Evolutionary conservation across 2,329 filamentous ascomycete species (phyloP).

Genomic region (Penicillium sp.): DNA sequence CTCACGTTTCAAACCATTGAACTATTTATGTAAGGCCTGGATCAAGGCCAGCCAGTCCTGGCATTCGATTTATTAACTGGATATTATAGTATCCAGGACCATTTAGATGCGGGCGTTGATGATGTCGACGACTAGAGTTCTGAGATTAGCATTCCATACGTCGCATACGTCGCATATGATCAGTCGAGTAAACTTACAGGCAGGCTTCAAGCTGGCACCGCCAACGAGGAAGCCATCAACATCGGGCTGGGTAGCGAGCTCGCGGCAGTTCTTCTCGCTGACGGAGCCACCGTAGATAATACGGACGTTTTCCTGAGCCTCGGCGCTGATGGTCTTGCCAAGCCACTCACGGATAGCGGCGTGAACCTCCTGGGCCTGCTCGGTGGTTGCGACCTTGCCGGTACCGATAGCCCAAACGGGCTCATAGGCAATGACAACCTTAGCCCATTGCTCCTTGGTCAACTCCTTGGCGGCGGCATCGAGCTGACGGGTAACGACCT

Average conservation of each 20-base stretch:
- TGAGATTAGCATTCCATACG: slow-evolving; percentile 10
- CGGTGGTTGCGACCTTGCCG: slow-evolving; percentile 84
- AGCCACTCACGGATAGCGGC: slow-evolving; percentile 90
- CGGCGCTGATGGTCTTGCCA: slow-evolving; percentile 69
- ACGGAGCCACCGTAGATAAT: slow-evolving; percentile 97
- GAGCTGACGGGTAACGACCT: slow-evolving; percentile 73
- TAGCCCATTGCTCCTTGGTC: slow-evolving; percentile 78
- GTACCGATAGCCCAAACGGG: slow-evolving; percentile 94
- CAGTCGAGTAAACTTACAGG: slow-evolving; percentile 63
- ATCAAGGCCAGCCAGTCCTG: slow-evolving; percentile 14
- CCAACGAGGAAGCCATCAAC: slow-evolving; percentile 98
- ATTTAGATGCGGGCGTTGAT: slow-evolving; percentile 63
- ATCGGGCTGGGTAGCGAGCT: slow-evolving; percentile 87
- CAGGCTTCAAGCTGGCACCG: slow-evolving; percentile 94
- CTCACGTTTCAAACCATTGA: slow-evolving; percentile 28
- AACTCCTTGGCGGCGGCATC: slow-evolving; percentile 72
- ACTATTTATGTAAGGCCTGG: slow-evolving; percentile 15
- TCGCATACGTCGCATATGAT: background rate
- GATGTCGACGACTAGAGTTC: slow-evolving; percentile 63
- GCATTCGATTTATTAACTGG: slow-evolving; percentile 11
- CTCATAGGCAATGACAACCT: slow-evolving; percentile 97
- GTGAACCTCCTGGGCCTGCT: slow-evolving; percentile 94
- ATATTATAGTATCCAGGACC: slow-evolving; percentile 23
- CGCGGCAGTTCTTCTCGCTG: slow-evolving; percentile 96
- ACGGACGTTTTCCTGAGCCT: slow-evolving; percentile 82